Percentiles rank a stretch among this genome's conserved stretches.
phyloP scores from a whole-genome alignment of 2,329 filamentous ascomycete genomes.

The Penicillium sp. region DNA sequence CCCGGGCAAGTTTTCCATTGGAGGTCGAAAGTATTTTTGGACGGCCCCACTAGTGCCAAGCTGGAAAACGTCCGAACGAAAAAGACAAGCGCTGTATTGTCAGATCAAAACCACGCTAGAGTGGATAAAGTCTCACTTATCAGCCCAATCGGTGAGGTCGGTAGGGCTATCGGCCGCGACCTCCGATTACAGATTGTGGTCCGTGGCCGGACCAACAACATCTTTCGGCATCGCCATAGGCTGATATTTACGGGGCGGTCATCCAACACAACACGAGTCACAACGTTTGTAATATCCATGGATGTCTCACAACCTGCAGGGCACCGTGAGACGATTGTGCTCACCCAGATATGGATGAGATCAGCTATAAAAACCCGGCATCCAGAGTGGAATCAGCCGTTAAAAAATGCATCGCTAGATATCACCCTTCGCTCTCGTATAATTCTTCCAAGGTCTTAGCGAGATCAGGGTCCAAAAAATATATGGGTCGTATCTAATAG shows the following conservation, averaged over 20 bases:
- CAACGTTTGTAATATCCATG: neutral
- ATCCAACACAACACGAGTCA: neutral
- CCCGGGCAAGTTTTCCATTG: neutral
- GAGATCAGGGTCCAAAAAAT: neutral
- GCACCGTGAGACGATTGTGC: neutral
- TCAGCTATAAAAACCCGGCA: neutral
- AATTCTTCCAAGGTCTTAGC: neutral
- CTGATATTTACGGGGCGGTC: neutral
- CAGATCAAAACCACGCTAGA: neutral
- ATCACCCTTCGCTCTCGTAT: neutral
- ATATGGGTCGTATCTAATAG: neutral
- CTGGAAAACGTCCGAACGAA: neutral
- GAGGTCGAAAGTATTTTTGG: neutral
- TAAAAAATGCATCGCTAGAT: neutral
- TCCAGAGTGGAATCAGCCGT: neutral
- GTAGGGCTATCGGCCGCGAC: neutral
- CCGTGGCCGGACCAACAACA: neutral
- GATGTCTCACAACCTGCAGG: neutral
- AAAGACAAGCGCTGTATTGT: neutral
- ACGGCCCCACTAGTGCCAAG: neutral
- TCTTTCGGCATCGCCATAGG: constrained; percentile 2
- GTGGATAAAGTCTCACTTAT: neutral
- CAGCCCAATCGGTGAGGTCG: neutral
- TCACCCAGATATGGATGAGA: neutral
- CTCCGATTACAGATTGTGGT: neutral